phyloP scores from a whole-genome alignment of 208 protist genomes.

The Crithidia expoeki region DNA sequence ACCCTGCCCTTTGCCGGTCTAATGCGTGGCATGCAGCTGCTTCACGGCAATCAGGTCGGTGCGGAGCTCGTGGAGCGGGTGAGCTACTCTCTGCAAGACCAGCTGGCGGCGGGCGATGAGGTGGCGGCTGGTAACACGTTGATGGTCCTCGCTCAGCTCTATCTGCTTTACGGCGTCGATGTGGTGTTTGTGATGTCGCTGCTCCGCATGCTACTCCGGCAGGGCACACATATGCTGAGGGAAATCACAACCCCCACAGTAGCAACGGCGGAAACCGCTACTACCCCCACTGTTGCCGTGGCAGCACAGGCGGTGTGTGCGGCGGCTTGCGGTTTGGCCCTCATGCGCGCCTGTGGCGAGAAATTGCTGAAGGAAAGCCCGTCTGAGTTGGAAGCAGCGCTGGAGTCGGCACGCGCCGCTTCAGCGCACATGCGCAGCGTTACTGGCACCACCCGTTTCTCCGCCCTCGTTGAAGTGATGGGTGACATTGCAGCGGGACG shows the following conservation, averaged over 20 bases:
- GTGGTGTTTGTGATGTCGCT: conserved; percentile 58
- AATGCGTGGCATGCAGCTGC: conserved; percentile 73
- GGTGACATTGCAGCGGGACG: conserved; percentile 59
- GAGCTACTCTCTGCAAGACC: conserved; percentile 46
- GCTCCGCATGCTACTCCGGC: conserved; percentile 45
- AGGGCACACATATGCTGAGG: conserved; percentile 25
- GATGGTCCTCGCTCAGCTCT: conserved; percentile 77
- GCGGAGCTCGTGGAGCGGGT: conserved; percentile 69
- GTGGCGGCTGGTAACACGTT: conserved; percentile 54
- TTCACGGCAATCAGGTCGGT: conserved; percentile 73
- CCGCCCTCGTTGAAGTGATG: conserved; percentile 71
- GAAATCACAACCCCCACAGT: too few relatives aligned
- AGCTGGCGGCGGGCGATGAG: conserved; percentile 56
- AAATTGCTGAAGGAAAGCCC: conserved; percentile 83
- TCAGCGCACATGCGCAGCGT: conserved; percentile 30
- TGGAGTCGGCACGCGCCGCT: conserved; percentile 47
- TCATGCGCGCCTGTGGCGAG: conserved; percentile 80
- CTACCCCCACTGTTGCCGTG: not conserved
- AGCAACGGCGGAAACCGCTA: not conserved
- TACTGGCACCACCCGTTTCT: conserved; percentile 48
- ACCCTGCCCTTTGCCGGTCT: conserved; percentile 79
- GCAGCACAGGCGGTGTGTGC: conserved; percentile 43
- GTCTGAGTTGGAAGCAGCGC: conserved; percentile 52
- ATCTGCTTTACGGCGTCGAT: conserved; percentile 76
- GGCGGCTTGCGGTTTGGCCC: conserved; percentile 55